phyloP scores from a whole-genome alignment of 306 rosid genomes.

The Vicia faba region DNA sequence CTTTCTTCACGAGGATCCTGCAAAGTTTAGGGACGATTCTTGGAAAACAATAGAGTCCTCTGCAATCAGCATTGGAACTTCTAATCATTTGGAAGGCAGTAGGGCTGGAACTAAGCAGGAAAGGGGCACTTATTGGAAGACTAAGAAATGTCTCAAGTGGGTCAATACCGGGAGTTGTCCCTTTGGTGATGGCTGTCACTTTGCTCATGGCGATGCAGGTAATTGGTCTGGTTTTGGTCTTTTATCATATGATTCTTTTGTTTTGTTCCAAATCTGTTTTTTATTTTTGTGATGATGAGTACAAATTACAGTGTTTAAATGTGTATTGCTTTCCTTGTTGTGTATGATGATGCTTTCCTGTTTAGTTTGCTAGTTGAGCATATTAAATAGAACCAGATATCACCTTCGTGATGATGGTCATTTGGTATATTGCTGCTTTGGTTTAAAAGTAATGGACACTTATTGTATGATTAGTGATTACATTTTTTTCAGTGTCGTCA shows the following conservation, averaged over 20 bases:
- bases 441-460: no score
- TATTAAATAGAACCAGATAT: no score
- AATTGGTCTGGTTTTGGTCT: slow-evolving; percentile 26
- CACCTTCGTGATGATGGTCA: no score
- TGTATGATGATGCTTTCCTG: no score
- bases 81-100: slow-evolving; percentile 48
- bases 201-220: slow-evolving; percentile 95
- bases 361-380: no score
- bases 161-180: slow-evolving; percentile 75
- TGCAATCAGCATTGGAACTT: slow-evolving; percentile 74
- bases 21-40: slow-evolving; percentile 73
- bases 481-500: no score
- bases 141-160: slow-evolving; percentile 79
- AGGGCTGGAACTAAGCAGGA: slow-evolving; percentile 34
- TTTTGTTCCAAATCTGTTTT: slow-evolving; percentile 13
- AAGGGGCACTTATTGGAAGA: slow-evolving; percentile 52
- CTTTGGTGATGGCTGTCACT: slow-evolving; percentile 80
- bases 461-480: no score
- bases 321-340: no score
- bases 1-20: slow-evolving; percentile 91
- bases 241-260: not conserved
- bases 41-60: slow-evolving; percentile 71
- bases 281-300: no score
- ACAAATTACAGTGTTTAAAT: no score
- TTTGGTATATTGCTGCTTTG: no score